phyloP scores from a whole-genome alignment of 768 basidiomycete species.

The Sutorius australiensis region DNA sequence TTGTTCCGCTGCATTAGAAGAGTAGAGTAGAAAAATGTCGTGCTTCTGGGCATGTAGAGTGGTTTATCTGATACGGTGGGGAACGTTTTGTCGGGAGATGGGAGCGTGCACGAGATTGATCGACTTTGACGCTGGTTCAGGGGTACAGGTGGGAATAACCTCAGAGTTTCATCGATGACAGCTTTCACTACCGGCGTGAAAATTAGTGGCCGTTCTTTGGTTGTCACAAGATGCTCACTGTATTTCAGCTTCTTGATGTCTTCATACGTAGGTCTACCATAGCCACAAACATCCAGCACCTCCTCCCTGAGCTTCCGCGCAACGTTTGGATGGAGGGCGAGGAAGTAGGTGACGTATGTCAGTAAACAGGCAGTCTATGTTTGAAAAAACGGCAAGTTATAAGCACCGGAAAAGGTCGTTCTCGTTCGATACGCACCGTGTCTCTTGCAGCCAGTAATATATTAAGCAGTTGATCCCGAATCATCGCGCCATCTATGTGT shows the following conservation, averaged over 20 bases:
- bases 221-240: slow-evolving; percentile 39
- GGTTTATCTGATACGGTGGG: slow-evolving; percentile 34
- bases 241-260: slow-evolving; percentile 60
- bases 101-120: slow-evolving; percentile 45
- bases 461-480: slow-evolving; percentile 75
- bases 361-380: slow-evolving; percentile 63
- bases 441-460: slow-evolving; percentile 76
- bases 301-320: slow-evolving; percentile 53
- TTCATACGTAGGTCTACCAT: slow-evolving; percentile 50
- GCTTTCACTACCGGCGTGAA: slow-evolving; percentile 50
- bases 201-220: slow-evolving; percentile 4
- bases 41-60: slow-evolving; percentile 56
- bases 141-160: slow-evolving; percentile 78
- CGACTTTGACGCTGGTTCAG: slow-evolving; percentile 64
- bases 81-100: slow-evolving; percentile 49
- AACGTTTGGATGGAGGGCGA: slow-evolving; percentile 62
- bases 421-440: slow-evolving; percentile 46
- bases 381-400: not conserved
- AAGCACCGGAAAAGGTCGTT: not conserved
- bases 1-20: slow-evolving; percentile 65
- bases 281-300: slow-evolving; percentile 54
- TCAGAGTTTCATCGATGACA: slow-evolving; percentile 74
- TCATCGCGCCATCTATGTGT: slow-evolving; percentile 52
- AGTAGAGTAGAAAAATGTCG: slow-evolving; percentile 56
- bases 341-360: slow-evolving; percentile 67